Evolutionary conservation across 2,329 filamentous ascomycete genomes (phyloP).

Genomic region (Cordyceps pruinosa): DNA sequence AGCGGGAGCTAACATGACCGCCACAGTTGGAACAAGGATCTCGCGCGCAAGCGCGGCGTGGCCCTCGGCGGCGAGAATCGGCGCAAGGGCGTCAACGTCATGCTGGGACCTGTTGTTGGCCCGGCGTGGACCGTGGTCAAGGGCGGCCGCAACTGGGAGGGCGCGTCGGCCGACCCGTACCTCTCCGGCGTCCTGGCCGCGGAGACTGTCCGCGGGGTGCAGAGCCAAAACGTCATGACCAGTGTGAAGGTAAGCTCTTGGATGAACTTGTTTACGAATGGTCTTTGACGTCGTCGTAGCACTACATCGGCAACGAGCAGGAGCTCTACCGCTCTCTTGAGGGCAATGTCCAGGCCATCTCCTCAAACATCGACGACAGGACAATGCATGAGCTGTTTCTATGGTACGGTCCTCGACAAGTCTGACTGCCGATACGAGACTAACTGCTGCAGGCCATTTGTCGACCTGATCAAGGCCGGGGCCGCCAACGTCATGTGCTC

Average conservation of each 20-base stretch:
- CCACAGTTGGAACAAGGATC: constrained; percentile 46
- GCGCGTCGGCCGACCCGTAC: constrained; percentile 63
- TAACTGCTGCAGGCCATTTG: constrained; percentile 50
- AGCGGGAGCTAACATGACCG: constrained; percentile 46
- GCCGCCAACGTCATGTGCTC: constrained; percentile 53
- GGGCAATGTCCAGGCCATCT: constrained; percentile 46
- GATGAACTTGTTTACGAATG: not conserved
- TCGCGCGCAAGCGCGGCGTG: constrained; percentile 1
- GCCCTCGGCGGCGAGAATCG: constrained; percentile 6
- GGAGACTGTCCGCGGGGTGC: constrained; percentile 66
- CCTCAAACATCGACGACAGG: constrained; percentile 53
- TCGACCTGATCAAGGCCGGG: constrained; percentile 57
- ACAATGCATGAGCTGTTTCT: constrained; percentile 58
- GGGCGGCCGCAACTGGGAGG: constrained; percentile 70
- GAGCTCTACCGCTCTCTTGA: constrained; percentile 63
- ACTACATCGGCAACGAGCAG: constrained; percentile 71
- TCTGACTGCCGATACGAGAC: not conserved
- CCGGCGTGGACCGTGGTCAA: constrained; percentile 63
- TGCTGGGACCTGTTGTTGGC: constrained; percentile 64
- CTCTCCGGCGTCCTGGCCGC: constrained; percentile 64
- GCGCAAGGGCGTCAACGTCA: constrained; percentile 50
- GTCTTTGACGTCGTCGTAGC: constrained; percentile 39
- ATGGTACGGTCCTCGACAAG: constrained; percentile 38
- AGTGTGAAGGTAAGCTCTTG: constrained; percentile 50
- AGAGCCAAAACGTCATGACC: constrained; percentile 72